Base-by-base conservation (phyloP, 306 rosid genomes). In the Glycyrrhiza uralensis region DNA sequence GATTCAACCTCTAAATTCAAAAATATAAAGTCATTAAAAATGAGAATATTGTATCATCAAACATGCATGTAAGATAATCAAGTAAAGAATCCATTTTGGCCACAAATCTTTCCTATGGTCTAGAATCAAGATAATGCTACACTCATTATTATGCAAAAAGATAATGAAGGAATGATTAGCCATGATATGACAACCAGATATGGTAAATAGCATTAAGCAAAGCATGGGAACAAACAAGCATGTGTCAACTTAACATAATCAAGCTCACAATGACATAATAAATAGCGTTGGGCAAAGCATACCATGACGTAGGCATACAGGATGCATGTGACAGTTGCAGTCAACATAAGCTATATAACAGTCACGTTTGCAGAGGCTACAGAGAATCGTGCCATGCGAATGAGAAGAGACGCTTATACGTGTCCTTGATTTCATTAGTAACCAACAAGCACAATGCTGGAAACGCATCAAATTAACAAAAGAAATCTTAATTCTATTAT, bases 241-340 rank as follows among this genome's bases (percentile, higher is more conserved):
- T 14, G 13, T 7, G 39, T 29, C 32, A 74, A 11, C 56, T 63
- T 76, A 64, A 74, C 22, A 75, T 14, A 29, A 71, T 46, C n/a
- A 71, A 51, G 28, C 69, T 59, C 33, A 66, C 5, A 29, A 47
- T 13, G 77, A 9, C 46, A 45, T 22, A 41, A 28, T 62, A 61
- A 26, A 74, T 45, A 61, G 58, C 29, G 66, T 13, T 26, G 28
- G 59, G 52, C 38, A 74, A 56, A 71, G 70, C 87, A 74, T 88
- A 95, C 99, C 96, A 69, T 95, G 99, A 29, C 92, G 96, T 76
- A 95, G 89, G 87, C 99, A 95, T 50, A 87, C 87, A 6, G 87
- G 86, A 78, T 95, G 97, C 81, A 30, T 49, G 77, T 72, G 86
- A 79, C 97, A 95, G 84, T 76, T 79, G 80, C 99, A 91, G 76